phyloP scores from a whole-genome alignment of 2,329 filamentous ascomycete species.

The Exophiala mesophila region DNA sequence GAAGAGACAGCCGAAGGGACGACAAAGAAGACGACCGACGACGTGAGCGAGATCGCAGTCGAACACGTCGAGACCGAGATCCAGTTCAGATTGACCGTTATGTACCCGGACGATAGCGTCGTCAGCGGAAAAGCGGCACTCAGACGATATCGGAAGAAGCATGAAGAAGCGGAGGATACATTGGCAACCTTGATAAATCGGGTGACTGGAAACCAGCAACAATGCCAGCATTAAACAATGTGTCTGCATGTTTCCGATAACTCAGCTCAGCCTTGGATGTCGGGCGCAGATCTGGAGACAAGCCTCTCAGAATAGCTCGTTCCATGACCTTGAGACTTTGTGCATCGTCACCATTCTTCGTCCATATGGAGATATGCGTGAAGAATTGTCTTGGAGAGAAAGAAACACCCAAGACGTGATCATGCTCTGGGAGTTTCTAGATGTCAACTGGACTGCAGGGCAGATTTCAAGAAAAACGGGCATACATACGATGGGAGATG shows the following conservation, averaged over 20 bases:
- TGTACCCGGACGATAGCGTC: conserved; percentile 19
- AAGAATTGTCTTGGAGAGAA: conserved; percentile 85
- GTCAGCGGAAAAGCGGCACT: too few species aligned
- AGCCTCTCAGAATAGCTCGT: conserved; percentile 64
- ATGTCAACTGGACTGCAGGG: background rate
- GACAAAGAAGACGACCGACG: conserved; percentile 10
- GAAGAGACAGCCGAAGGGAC: conserved; percentile 7
- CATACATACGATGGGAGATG: conserved; percentile 71
- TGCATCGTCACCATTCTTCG: conserved; percentile 77
- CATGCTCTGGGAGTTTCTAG: conserved; percentile 55
- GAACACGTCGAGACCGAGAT: conserved; percentile 15
- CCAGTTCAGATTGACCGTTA: conserved; percentile 25
- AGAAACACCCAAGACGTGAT: conserved; percentile 81
- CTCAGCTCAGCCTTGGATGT: conserved; percentile 54
- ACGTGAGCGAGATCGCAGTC: conserved; percentile 16
- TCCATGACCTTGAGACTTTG: conserved; percentile 72
- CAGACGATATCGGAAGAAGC: too few species aligned
- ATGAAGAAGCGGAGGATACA: too few species aligned
- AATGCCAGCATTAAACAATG: conserved; percentile 57
- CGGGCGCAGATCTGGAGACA: conserved; percentile 68
- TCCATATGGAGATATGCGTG: conserved; percentile 87
- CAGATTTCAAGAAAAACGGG: too few species aligned
- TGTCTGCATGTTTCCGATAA: conserved; percentile 87
- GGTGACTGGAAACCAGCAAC: background rate
- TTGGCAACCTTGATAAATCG: too few species aligned